Evolutionary conservation across 164 flowering plant species (phyloP), one percentile per base, ranked within the genome.

Genomic region (Macadamia integrifolia): DNA sequence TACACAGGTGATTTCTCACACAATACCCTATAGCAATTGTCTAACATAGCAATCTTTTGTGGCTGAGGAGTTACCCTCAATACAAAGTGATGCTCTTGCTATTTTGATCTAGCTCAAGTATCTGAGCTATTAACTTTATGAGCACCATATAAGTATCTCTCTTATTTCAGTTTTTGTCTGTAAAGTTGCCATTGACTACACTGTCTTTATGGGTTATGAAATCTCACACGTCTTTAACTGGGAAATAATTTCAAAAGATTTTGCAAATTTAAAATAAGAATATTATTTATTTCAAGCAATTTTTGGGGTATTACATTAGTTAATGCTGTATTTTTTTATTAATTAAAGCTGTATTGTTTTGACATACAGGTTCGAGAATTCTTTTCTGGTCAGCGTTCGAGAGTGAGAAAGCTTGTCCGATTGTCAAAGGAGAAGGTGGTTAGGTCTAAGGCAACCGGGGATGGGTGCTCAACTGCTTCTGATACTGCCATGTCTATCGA

Each of bases 1-100:
- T 70, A 85, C 96, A 52, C 99, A 95, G 98, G 99, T 92, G 65
- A 48, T n/a, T n/a, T n/a, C n/a, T n/a, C n/a, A n/a, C n/a, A n/a
- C n/a, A n/a, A n/a, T n/a, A n/a, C 15, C 6, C n/a, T 52, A 13
- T 9, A 17, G 17, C 17, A 52, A 1, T 52, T 52, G 57, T 13
- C 1, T 52, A 52, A 13, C 17, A 17, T 10, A 52, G 6, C 14
- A 8, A 8, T 11, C 50, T 46, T 46, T 8, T 9, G 12, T 46
- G 50, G 9, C 9, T 46, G 50, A 46, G 50, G 50, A 2, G 50
- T 11, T 46, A 46, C 43, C 8, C 4, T 32, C n/a, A 43, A 12
- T 1, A 31, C 31, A 31, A 29, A 1, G 31, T 40, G 12, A 11
- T 60, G 12, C 62, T 46, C 50, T 60, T 60, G 62, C 62, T 31